A percentile compares a stretch with the other conserved stretches of the same genome.
These are phyloP conservation scores for Lachnellula willkommii DNA, from an alignment of 2,329 filamentous ascomycete genomes.

Conservation along the genomic window DNA sequence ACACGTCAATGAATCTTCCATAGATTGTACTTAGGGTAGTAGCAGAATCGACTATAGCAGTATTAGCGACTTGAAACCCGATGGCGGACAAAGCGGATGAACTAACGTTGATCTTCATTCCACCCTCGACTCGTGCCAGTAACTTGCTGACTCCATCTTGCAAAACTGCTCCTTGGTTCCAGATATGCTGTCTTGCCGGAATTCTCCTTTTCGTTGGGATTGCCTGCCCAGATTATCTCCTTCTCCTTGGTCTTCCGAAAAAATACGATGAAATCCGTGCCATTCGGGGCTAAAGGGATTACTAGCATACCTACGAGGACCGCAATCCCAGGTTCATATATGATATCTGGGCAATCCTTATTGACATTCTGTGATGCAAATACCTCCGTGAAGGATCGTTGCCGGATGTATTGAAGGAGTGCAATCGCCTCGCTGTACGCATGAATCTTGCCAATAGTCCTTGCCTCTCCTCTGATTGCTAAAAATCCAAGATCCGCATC, in stretches of 20 bases:
- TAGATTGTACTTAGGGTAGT: slow-evolving; percentile 19
- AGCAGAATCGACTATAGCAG: slow-evolving; percentile 17
- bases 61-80: not conserved
- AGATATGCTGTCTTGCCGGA: slow-evolving; percentile 12
- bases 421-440: slow-evolving; percentile 21
- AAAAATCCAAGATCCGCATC: slow-evolving; percentile 21
- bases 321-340: slow-evolving; percentile 1
- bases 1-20: slow-evolving; percentile 21
- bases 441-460: slow-evolving; percentile 19
- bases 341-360: slow-evolving; percentile 17
- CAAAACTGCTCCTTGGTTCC: slow-evolving; percentile 19
- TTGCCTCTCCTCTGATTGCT: slow-evolving; percentile 19
- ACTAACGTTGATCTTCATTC: slow-evolving; percentile 21
- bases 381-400: slow-evolving; percentile 10
- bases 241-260: slow-evolving; percentile 19
- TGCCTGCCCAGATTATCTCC: slow-evolving; percentile 22
- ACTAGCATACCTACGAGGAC: slow-evolving; percentile 19
- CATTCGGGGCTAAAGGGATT: slow-evolving; percentile 15
- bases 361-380: slow-evolving; percentile 15
- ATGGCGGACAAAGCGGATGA: not conserved
- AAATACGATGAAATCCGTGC: slow-evolving; percentile 22
- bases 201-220: slow-evolving; percentile 19
- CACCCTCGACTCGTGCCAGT: slow-evolving; percentile 19
- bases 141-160: slow-evolving; percentile 20
- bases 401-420: slow-evolving; percentile 18